Evolutionary conservation across 352 stramenopile genomes (phyloP).

Genomic region (Hyaloperonospora arabidopsidis): DNA sequence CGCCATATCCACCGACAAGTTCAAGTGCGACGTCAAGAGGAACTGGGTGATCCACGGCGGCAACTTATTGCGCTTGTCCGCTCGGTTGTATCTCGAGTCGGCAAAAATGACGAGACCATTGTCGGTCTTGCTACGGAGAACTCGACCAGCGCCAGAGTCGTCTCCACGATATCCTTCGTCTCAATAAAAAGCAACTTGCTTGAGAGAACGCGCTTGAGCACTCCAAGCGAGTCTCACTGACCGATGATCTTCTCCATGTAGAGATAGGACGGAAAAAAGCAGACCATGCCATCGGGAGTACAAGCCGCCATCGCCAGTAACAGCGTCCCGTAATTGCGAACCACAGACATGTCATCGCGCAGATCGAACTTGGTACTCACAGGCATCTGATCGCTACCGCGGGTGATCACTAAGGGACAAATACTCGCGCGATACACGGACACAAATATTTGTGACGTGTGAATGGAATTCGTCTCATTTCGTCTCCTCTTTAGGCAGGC

Average conservation of each 20-base stretch:
- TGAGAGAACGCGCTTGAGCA: conserved; percentile 91
- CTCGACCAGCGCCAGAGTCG: conserved; percentile 93
- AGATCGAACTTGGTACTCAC: conserved; percentile 93
- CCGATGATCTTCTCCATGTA: conserved; percentile 99
- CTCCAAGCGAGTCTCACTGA: conserved; percentile 90
- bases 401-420: conserved; percentile 96
- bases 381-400: conserved; percentile 93
- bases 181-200: conserved; percentile 99
- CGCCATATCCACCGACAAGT: conserved; percentile 95
- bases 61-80: conserved; percentile 97
- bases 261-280: conserved; percentile 98
- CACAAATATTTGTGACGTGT: too few species aligned
- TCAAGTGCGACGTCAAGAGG: conserved; percentile 74
- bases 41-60: conserved; percentile 93
- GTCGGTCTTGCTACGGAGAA: conserved; percentile 98
- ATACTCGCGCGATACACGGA: conserved; percentile 97
- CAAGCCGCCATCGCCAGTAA: conserved; percentile 88
- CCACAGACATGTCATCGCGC: conserved; percentile 84
- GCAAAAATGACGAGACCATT: conserved; percentile 82
- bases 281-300: conserved; percentile 97
- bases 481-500: too few species aligned
- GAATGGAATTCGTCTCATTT: too few species aligned
- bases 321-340: conserved; percentile 94
- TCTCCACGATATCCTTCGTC: conserved; percentile 99
- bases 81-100: neutral